Base-by-base conservation (phyloP, 2,329 filamentous ascomycete species). In the Fusarium sulawesiense region DNA sequence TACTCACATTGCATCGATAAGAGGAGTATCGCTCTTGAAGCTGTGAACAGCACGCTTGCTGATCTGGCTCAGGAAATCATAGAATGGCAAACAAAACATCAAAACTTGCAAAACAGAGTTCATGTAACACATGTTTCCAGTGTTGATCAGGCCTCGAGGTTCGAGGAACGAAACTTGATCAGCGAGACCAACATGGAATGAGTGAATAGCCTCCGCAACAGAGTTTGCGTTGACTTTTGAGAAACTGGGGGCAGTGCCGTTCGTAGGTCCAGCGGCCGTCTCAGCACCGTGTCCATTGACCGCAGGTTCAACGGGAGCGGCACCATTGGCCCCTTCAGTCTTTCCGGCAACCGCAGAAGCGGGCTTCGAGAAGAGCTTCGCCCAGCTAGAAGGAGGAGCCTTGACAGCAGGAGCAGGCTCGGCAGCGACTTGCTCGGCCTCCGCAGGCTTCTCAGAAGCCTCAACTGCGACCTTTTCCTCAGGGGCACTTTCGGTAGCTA, bases 111-210 rank as follows among this genome's bases (percentile, higher is more conserved):
- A 87, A 79, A 98, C 95, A 69, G 96, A 98, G 84, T 98, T 99
- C 96, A 99, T 98, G 82, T 99, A 99, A 82, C 96, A 99, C 93
- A 98, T 97, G 78, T 99, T 98, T 51, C 96, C 96, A 42, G 95
- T 97, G 81, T 99, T 99, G 73, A 97, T 92, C 76, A 99, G 87
- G 50, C 96, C 96, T 72, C 95, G 89, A 53, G 96, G 96, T 81
- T 98, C 93, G 53, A 99, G 86, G 76, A 98, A 98, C 20, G 92
- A 85, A 71, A 95, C 84, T 75, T 91, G 93, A 32, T 87, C 83
- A 40, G 86, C 85, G 40, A 85, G 84, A 60, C 88, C 86, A 25
- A 94, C 89, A 56, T 87, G 88, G 78, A 94, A 96, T 29, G 88
- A 87, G 51, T 87, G 87, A 55, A 99, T 85, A 37, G 93, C 92